Evolutionary conservation across 2,329 filamentous ascomycete genomes (phyloP).

Genomic region (Orbilia brochopaga): DNA sequence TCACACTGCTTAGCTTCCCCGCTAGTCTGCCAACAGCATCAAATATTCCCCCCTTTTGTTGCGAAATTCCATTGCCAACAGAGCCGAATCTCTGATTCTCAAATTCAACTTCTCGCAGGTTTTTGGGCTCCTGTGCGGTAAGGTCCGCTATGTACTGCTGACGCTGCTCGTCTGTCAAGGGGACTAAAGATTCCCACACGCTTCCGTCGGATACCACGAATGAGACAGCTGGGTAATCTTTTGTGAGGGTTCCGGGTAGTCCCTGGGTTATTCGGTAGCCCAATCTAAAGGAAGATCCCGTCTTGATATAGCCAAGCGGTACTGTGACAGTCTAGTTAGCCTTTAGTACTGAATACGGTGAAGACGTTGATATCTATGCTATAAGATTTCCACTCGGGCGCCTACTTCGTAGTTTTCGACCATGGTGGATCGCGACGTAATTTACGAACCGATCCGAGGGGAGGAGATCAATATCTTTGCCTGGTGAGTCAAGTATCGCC

Average conservation of each 20-base stretch:
- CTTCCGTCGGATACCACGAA: background rate
- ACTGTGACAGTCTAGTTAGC: background rate
- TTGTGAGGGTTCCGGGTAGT: background rate
- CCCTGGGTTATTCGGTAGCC: slow-evolving; percentile 1
- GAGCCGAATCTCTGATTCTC: background rate
- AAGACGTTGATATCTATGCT: background rate
- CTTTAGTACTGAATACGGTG: background rate
- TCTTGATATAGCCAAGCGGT: background rate
- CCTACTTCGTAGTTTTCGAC: too few species aligned
- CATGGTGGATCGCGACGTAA: too few species aligned
- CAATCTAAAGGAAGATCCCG: background rate
- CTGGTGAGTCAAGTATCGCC: too few species aligned
- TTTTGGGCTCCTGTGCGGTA: background rate
- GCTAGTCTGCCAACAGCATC: background rate
- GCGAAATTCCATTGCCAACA: background rate
- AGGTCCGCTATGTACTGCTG: background rate
- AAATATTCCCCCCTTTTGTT: background rate
- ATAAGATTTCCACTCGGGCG: too few species aligned
- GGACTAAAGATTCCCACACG: background rate
- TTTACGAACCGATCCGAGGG: too few species aligned
- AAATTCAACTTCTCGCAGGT: background rate
- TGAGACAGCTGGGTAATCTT: background rate
- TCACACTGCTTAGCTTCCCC: too few species aligned
- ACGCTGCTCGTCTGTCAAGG: background rate
- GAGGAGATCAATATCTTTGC: too few species aligned